Base-by-base conservation (phyloP, 1,139 yeast species). In the Nakaseomyces bracarensis region DNA sequence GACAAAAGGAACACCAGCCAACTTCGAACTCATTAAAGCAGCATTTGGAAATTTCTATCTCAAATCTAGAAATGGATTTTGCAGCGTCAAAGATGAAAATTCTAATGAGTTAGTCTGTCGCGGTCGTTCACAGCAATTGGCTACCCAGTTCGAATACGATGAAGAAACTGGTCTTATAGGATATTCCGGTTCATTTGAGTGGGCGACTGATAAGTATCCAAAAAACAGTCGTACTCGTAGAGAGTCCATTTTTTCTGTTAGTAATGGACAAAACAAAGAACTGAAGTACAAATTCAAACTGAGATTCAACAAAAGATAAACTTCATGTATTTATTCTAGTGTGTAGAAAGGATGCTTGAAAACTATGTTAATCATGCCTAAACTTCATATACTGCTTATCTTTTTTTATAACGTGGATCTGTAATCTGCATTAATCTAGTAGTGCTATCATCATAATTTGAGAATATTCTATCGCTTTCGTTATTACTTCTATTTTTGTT, bases 1-100 rank as follows among this genome's bases (percentile, higher is more conserved):
- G 64, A 64, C 72, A 5, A 71, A 77, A 28, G 96, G 96, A 1
- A 79, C 95, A 1, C 89, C 96, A 64, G 97, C 96, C 2, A 78
- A 82, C 3, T 86, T 71, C 64, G 69, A 70, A 15, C 52, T 77
- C 16, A 53, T 70, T 14, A 65, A 76, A 42, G 75, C 80, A 29
- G 73, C 75, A 27, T 79, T 76, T 61, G 94, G 93, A 3, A 89
- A 89, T n/a, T 72, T 76, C 53, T 73, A 77, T 44, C 56, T 85
- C 27, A 70, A 69, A 43, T 73, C 91, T 1, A 75, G 85, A 29
- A 78, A 74, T 55, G 96, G 95, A 0, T 73, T 70, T 46, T 87
- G 96, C 65, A 81, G 80, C 4, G 60, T 86, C 11, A 61, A 60
- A 36, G 55, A 55, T 15, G 65, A 63, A 7, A 62, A 54, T 7